A percentile compares a stretch with the other conserved stretches of the same genome.
Conservation (phyloP, 192 early-diverging fungal species). For the Coemansia sp. region DNA sequence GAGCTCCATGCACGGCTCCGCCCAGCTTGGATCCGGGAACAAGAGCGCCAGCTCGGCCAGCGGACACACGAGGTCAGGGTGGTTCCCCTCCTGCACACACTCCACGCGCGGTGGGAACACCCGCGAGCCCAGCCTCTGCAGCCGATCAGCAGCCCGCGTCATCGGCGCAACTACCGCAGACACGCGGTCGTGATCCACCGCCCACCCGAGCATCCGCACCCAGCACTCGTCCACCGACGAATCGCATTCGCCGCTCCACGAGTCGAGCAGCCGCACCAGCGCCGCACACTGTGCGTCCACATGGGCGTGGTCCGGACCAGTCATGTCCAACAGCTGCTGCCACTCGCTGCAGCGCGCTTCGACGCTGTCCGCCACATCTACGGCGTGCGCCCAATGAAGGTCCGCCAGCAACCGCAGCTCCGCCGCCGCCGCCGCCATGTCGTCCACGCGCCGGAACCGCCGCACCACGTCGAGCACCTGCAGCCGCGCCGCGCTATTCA, state of each 20-base stretch:
- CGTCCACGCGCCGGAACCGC: neutral
- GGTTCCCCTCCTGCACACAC: neutral
- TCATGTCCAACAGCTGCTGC: neutral
- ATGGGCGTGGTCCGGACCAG: neutral
- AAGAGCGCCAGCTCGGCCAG: slow-evolving; percentile 2
- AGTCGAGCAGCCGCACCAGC: neutral
- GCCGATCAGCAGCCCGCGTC: neutral
- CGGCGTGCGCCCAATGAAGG: slow-evolving; percentile 15
- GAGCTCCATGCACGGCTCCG: slow-evolving; percentile 24
- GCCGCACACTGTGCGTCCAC: neutral
- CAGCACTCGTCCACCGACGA: slow-evolving; percentile 10
- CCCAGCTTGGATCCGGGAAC: neutral
- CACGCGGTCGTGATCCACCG: slow-evolving; percentile 5
- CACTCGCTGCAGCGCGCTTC: neutral
- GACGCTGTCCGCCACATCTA: neutral
- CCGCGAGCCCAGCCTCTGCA: neutral
- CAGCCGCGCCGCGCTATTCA: neutral
- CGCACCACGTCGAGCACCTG: neutral
- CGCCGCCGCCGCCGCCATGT: neutral
- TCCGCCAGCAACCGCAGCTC: slow-evolving; percentile 24
- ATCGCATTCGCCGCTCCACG: neutral
- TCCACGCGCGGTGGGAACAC: slow-evolving; percentile 12
- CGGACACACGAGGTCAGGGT: neutral
- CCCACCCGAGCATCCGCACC: slow-evolving; percentile 17
- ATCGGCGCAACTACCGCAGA: neutral